Percentiles rank a stretch among this genome's conserved stretches.
Evolutionary conservation across 176 grass and related monocot genomes (phyloP).

Genomic region (Melocanna baccifera): DNA sequence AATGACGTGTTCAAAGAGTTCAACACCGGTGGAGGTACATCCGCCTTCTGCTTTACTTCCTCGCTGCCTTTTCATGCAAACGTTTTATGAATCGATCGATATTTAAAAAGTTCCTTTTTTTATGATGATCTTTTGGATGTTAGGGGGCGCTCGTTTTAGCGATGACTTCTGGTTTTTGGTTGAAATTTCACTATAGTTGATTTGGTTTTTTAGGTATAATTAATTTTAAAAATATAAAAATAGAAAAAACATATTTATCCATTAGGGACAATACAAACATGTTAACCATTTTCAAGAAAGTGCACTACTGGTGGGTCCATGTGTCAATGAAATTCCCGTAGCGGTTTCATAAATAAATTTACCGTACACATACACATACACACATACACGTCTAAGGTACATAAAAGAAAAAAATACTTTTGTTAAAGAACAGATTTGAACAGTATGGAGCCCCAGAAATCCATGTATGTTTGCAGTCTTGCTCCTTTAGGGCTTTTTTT

Average conservation of each 20-base stretch:
- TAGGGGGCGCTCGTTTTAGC: too few species aligned
- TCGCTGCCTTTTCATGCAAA: background rate
- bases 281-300: background rate
- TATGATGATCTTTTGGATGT: background rate
- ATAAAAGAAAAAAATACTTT: background rate
- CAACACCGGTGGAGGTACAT: conserved; percentile 42
- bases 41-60: background rate
- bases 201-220: too few species aligned
- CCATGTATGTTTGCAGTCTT: background rate
- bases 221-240: too few species aligned
- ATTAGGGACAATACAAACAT: too few species aligned
- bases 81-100: background rate
- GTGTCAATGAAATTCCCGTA: background rate
- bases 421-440: background rate
- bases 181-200: too few species aligned
- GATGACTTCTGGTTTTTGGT: too few species aligned
- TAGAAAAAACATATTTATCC: too few species aligned
- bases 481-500: too few species aligned
- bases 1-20: conserved; percentile 78
- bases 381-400: background rate
- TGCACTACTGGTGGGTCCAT: background rate
- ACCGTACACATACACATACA: background rate
- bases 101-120: background rate
- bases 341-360: background rate
- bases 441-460: background rate